Base-by-base conservation (phyloP, 2,329 filamentous ascomycete genomes). In the Fusarium keratoplasticum region DNA sequence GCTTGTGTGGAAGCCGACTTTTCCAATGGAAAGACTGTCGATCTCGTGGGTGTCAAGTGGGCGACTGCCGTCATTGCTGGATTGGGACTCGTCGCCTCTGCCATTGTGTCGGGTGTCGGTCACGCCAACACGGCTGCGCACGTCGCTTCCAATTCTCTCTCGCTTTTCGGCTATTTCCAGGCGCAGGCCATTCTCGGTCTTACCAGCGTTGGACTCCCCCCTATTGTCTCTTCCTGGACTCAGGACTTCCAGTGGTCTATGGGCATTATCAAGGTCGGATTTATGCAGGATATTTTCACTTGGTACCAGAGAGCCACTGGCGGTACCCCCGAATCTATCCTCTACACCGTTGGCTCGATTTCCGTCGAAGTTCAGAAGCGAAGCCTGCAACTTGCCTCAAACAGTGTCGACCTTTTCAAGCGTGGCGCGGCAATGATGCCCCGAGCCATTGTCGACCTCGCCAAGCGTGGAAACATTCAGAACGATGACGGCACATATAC, bases 221-320 rank as follows among this genome's bases (percentile, higher is more conserved):
- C 96, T 0, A 94, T 98, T 70, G 96, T 97, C 63, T 89, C 94
- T 79, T 89, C 95, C 0, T 98, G 96, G 96, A 98, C 95, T 2
- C 95, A 98, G 84, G 96, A 98, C 84, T 98, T 98, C 85, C 94
- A 97, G 81, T 98, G 96, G 96, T 97, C 93, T 80, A 96, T 98
- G 94, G 96, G 96, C 77, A 95, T 98, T 78, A 97, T 98, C 78
- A 90, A 90, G 61, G 88, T 98, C 47, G 87, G 87, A n/a, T 98
- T 97, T 82, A 89, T 98, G 85, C 95, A 98, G 85, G 87, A 87
- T 57, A 94, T 98, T 79, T 94, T 94, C 71, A 97, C 95, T 38
- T 98, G 96, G 96, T 98, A 98, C 81, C 95, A 98, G 84, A 93
- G 95, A 71, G 90, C 96, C 4, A 98, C 96, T 4, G 96, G 96